A percentile compares a stretch with the other conserved stretches of the same genome.
Evolutionary conservation across 768 basidiomycete genomes (phyloP).

Genomic region (Mycena kentingensis): DNA sequence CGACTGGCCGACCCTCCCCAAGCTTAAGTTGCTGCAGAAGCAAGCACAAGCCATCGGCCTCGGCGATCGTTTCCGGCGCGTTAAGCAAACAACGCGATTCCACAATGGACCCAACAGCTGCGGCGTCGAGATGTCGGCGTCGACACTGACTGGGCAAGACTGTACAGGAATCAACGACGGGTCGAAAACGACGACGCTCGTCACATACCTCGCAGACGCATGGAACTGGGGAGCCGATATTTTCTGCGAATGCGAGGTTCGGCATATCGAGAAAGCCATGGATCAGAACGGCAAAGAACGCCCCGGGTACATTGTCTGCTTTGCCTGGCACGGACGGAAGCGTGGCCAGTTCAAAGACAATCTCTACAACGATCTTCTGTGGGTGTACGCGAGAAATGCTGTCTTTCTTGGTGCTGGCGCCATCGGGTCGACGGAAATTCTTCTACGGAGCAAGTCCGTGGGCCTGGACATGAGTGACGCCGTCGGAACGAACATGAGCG

Average conservation of each 20-base stretch:
- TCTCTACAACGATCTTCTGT: slow-evolving; percentile 20
- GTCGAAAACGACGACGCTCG: slow-evolving; percentile 19
- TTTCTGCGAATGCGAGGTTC: slow-evolving; percentile 28
- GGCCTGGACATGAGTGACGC: slow-evolving; percentile 15
- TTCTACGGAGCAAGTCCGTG: slow-evolving; percentile 18
- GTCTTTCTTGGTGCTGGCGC: slow-evolving; percentile 21
- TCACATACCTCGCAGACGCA: slow-evolving; percentile 25
- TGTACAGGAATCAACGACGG: slow-evolving; percentile 26
- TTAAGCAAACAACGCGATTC: slow-evolving; percentile 24
- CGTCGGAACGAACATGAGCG: slow-evolving; percentile 20
- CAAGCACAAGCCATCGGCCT: slow-evolving; percentile 20
- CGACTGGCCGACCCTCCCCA: slow-evolving; percentile 19
- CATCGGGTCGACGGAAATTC: slow-evolving; percentile 24
- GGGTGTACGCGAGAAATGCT: slow-evolving; percentile 21
- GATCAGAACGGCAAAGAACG: slow-evolving; percentile 6
- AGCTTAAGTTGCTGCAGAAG: slow-evolving; percentile 19
- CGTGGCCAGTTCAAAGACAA: slow-evolving; percentile 19
- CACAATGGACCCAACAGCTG: slow-evolving; percentile 21
- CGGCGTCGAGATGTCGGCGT: slow-evolving; percentile 26
- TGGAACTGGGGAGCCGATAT: slow-evolving; percentile 29
- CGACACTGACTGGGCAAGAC: slow-evolving; percentile 22
- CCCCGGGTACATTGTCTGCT: slow-evolving; percentile 22
- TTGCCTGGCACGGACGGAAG: slow-evolving; percentile 22
- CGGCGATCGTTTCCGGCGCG: slow-evolving; percentile 21
- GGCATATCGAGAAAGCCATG: slow-evolving; percentile 17